phyloP scores from a whole-genome alignment of 2,329 filamentous ascomycete genomes.

The Daldinia eschscholtzii region DNA sequence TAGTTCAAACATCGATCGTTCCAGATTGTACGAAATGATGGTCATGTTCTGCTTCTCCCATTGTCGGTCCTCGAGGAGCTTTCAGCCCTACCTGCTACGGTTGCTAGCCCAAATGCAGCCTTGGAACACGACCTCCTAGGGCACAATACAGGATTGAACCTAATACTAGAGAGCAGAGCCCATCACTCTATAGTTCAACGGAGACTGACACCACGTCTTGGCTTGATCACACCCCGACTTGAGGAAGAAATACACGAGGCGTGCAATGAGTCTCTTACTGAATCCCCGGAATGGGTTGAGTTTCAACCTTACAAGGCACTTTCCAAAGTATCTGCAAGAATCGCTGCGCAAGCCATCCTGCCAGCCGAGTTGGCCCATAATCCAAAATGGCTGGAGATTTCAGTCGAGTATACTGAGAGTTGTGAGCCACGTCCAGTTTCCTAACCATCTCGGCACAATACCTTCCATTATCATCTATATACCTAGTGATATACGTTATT shows the following conservation, averaged over 20 bases:
- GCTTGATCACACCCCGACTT: not conserved
- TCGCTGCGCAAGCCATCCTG: not conserved
- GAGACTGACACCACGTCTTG: not conserved
- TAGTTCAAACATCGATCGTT: not conserved
- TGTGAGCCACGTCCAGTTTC: not conserved
- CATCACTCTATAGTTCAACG: not conserved
- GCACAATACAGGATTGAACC: not conserved
- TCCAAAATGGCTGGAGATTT: not conserved
- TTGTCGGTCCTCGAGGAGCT: not conserved
- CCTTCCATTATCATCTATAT: not conserved
- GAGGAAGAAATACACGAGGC: not conserved
- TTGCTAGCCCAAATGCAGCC: not conserved
- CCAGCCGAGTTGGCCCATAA: not conserved
- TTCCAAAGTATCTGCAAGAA: not conserved
- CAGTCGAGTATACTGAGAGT: not conserved
- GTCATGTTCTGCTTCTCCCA: not conserved
- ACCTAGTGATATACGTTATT: too few species aligned
- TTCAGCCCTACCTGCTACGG: not conserved
- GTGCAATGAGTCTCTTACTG: not conserved
- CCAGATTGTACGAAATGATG: not conserved
- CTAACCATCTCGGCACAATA: not conserved
- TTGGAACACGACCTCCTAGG: not conserved
- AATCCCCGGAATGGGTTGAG: not conserved
- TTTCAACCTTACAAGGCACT: slow-evolving; percentile 1
- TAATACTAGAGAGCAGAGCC: not conserved